Percentiles rank a stretch among this genome's conserved stretches.
Conservation (phyloP, 495 filamentous ascomycete genomes). For the Xanthoparmelia taractica region DNA sequence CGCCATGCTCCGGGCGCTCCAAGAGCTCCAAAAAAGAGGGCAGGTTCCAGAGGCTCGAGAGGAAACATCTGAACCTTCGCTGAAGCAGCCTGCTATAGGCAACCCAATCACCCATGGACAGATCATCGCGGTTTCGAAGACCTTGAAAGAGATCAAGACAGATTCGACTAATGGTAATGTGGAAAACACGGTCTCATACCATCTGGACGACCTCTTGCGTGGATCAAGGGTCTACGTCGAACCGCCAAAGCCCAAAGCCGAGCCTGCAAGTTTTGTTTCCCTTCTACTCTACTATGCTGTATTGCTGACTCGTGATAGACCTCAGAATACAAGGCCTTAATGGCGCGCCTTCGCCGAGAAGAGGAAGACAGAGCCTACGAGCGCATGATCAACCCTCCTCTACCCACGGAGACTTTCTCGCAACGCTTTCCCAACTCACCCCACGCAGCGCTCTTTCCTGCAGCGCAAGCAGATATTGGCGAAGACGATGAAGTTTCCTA, state of each 20-base stretch:
- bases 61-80: constrained; percentile 32
- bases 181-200: constrained; percentile 24
- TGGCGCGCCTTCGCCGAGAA: constrained; percentile 73
- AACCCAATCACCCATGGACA: constrained; percentile 74
- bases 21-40: constrained; percentile 23
- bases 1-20: constrained; percentile 57
- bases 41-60: not conserved
- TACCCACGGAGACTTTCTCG: constrained; percentile 47
- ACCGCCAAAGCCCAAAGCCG: constrained; percentile 66
- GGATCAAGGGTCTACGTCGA: constrained; percentile 68
- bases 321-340: constrained; percentile 79
- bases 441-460: constrained; percentile 38
- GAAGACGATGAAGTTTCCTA: constrained; percentile 52
- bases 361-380: constrained; percentile 74
- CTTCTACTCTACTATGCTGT: not conserved
- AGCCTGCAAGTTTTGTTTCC: constrained; percentile 52
- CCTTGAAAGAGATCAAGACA: constrained; percentile 35
- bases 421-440: constrained; percentile 49
- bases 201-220: constrained; percentile 57
- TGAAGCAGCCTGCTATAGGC: constrained; percentile 45
- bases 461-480: constrained; percentile 32
- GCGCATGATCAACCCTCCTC: constrained; percentile 57
- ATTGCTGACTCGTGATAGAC: constrained; percentile 45
- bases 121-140: constrained; percentile 57
- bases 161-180: constrained; percentile 8